These are phyloP conservation scores for Ampelocalamus luodianensis DNA, from an alignment of 176 grass and related monocot species.

Conservation along the genomic window DNA sequence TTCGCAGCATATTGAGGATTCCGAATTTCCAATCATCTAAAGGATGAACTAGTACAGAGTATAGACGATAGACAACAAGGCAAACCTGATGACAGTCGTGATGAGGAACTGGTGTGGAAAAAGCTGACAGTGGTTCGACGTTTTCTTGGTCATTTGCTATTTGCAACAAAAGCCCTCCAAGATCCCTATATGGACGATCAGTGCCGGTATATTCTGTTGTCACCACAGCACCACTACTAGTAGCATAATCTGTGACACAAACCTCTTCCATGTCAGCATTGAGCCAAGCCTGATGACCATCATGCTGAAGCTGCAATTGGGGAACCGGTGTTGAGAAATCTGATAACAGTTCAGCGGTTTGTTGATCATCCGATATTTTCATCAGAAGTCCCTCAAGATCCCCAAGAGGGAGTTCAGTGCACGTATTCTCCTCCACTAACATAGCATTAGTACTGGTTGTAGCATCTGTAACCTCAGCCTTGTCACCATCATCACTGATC, in stretches of 20 bases:
- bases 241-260: constrained; percentile 27
- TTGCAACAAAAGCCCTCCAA: constrained; percentile 67
- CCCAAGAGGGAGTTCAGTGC: constrained; percentile 51
- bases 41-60: background rate
- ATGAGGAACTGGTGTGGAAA: constrained; percentile 25
- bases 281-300: constrained; percentile 24
- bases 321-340: constrained; percentile 33
- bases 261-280: constrained; percentile 27
- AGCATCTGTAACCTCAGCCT: background rate
- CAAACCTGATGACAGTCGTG: constrained; percentile 31
- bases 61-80: constrained; percentile 10
- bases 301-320: constrained; percentile 31
- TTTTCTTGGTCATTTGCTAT: constrained; percentile 54
- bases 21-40: background rate
- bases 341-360: background rate
- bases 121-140: constrained; percentile 10
- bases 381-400: constrained; percentile 67
- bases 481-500: background rate
- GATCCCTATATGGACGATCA: constrained; percentile 50
- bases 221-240: background rate
- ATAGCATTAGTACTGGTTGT: background rate
- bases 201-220: background rate
- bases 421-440: background rate
- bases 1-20: background rate
- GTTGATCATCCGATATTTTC: constrained; percentile 60